phyloP scores from a whole-genome alignment of 257 asterid genomes.

The Linderniella brevidens region DNA sequence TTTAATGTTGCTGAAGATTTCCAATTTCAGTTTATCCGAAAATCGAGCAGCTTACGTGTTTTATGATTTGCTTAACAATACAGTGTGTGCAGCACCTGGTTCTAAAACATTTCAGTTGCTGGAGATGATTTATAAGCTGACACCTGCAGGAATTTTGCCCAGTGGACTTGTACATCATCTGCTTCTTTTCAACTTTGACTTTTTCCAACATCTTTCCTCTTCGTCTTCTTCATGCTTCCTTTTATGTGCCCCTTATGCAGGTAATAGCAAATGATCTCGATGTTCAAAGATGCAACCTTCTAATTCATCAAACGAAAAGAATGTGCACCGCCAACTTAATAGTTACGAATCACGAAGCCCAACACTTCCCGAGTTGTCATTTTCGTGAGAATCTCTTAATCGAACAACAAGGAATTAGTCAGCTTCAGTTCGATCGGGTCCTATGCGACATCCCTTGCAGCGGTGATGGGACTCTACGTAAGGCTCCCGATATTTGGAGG shows the following conservation, averaged over 20 bases:
- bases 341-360: slow-evolving; percentile 99
- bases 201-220: too few relatives aligned
- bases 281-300: slow-evolving; percentile 95
- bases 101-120: background rate
- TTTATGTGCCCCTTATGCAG: too few relatives aligned
- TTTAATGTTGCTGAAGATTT: too few relatives aligned
- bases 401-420: slow-evolving; percentile 29
- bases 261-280: slow-evolving; percentile 84
- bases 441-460: slow-evolving; percentile 98
- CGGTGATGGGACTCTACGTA: slow-evolving; percentile 97
- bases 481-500: slow-evolving; percentile 99
- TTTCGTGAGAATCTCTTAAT: slow-evolving; percentile 21
- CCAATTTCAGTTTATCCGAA: too few relatives aligned
- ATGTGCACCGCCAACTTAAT: slow-evolving; percentile 97
- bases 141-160: slow-evolving; percentile 68
- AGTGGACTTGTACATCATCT: slow-evolving; percentile 51
- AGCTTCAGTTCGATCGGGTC: slow-evolving; percentile 93
- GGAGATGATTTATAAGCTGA: slow-evolving; percentile 80
- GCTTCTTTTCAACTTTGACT: too few relatives aligned
- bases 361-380: slow-evolving; percentile 90
- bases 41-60: too few relatives aligned
- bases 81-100: too few relatives aligned
- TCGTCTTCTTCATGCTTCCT: too few relatives aligned
- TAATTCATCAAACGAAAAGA: slow-evolving; percentile 97
- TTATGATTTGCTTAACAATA: too few relatives aligned